Percentiles rank a stretch among this genome's conserved stretches.
Evolutionary conservation across 1,284 basidiomycete species (phyloP).

Genomic region (Naganishia albida): DNA sequence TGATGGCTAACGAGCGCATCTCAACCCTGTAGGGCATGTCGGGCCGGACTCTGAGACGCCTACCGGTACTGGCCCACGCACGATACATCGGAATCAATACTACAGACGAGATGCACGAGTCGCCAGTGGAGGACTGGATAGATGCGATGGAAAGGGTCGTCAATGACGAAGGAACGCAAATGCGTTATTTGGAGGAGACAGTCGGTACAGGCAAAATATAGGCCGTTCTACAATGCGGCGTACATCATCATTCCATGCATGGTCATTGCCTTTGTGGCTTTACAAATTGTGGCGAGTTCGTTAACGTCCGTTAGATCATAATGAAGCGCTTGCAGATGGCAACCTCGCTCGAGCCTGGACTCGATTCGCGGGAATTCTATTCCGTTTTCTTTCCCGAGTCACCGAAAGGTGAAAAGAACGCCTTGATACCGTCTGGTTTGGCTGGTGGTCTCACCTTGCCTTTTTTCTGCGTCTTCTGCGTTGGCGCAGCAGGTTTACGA

Average conservation of each 20-base stretch:
- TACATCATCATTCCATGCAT: not conserved
- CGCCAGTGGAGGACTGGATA: constrained; percentile 45
- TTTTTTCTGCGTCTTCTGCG: constrained; percentile 40
- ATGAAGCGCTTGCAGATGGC: not conserved
- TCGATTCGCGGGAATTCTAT: not conserved
- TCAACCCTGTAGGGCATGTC: constrained; percentile 75
- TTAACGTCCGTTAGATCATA: not conserved
- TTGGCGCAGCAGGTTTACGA: constrained; percentile 8
- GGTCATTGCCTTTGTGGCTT: not conserved
- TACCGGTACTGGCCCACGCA: constrained; percentile 89
- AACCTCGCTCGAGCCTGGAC: not conserved
- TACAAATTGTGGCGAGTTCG: not conserved
- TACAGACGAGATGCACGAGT: constrained; percentile 26
- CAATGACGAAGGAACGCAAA: constrained; percentile 40
- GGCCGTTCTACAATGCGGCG: not conserved
- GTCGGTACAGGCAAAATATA: constrained; percentile 32
- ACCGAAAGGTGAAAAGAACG: constrained; percentile 61
- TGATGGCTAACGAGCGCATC: constrained; percentile 6
- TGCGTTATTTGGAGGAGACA: constrained; percentile 27
- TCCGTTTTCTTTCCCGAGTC: constrained; percentile 9
- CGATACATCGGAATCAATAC: constrained; percentile 62
- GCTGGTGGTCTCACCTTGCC: constrained; percentile 52
- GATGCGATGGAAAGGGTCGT: constrained; percentile 74
- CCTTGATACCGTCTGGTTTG: constrained; percentile 66
- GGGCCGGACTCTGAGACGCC: constrained; percentile 80